Evolutionary conservation across 495 filamentous ascomycete genomes (phyloP), one percentile per base, ranked within the genome.

Genomic region (Mycothermus thermophilus): DNA sequence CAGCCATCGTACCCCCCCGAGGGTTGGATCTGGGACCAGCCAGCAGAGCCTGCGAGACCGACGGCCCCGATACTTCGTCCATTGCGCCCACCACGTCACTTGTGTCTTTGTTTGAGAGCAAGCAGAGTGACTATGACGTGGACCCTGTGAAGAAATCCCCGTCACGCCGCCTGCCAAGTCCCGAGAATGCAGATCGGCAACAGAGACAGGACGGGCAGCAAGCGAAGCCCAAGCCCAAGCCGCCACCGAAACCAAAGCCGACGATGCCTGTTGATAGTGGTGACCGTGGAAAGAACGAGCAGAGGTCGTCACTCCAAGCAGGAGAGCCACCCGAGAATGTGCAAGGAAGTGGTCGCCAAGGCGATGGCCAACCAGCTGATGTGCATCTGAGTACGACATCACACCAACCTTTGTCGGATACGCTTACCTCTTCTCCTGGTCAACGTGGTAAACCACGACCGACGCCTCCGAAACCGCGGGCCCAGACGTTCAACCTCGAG

Each of bases 31-130:
- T 53, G 13, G 13, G 10, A 18, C 36, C 39, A 5, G 53, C 50
- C 29, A 31, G 36, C 16, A 45, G 53, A 10, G 38, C n/a, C n/a
- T n/a, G n/a, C n/a, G n/a, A n/a, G n/a, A n/a, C n/a, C n/a, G n/a
- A n/a, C n/a, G n/a, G n/a, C n/a, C 52, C 59, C n/a, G 74, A 79
- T 46, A 53, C 62, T n/a, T 60, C 55, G 0, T 59, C 72, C 3
- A 72, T 75, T 14, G 48, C 57, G 34, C 60, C 72, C 2, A 77
- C 75, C 0, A 71, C 60, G 12, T 62, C 72, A 7, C 55, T 80
- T 13, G 69, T 80, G 31, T 61, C 65, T 11, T 56, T 80, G 41
- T 82, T 79, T 42, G 77, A 82, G 53, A 46, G 42, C 44, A 44
- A 55, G 36, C 25, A 27, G 28, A 35, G 27, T 5, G 47, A 49